phyloP scores from a whole-genome alignment of 106 monocot genomes.

The Dioscorea dumetorum region DNA sequence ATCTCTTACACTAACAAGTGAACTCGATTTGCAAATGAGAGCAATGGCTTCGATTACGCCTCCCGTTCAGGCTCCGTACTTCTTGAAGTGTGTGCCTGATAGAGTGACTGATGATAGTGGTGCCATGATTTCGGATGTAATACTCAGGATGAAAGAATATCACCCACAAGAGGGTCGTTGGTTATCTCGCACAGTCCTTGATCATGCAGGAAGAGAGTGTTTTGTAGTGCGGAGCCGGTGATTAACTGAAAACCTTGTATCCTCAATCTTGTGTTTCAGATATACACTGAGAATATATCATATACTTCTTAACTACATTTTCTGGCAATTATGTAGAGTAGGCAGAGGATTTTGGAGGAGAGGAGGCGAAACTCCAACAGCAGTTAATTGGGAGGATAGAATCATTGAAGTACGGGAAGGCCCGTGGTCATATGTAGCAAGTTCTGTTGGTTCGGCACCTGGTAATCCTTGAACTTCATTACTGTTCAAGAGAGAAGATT shows the following conservation, averaged over 20 bases:
- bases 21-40: conserved; percentile 29
- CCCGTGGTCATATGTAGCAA: conserved; percentile 80
- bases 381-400: conserved; percentile 77
- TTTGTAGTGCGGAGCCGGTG: conserved; percentile 82
- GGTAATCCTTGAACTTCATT: conserved; percentile 23
- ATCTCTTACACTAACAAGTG: conserved; percentile 33
- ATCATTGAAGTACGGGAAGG: conserved; percentile 84
- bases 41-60: conserved; percentile 72
- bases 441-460: conserved; percentile 79
- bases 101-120: conserved; percentile 93
- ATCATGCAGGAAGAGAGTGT: conserved; percentile 73
- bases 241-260: too few species aligned
- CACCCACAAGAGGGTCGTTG: conserved; percentile 86
- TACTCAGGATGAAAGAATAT: conserved; percentile 66
- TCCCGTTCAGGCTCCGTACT: conserved; percentile 81
- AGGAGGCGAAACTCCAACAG: conserved; percentile 82
- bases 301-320: too few species aligned
- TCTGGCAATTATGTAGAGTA: conserved; percentile 53
- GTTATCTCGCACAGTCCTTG: conserved; percentile 82
- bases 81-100: conserved; percentile 88
- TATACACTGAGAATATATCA: too few species aligned
- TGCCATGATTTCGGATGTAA: conserved; percentile 91
- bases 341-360: conserved; percentile 95
- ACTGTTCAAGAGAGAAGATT: too few species aligned
- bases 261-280: too few species aligned